phyloP scores from a whole-genome alignment of 768 basidiomycete genomes.

The Rickenella mellea region DNA sequence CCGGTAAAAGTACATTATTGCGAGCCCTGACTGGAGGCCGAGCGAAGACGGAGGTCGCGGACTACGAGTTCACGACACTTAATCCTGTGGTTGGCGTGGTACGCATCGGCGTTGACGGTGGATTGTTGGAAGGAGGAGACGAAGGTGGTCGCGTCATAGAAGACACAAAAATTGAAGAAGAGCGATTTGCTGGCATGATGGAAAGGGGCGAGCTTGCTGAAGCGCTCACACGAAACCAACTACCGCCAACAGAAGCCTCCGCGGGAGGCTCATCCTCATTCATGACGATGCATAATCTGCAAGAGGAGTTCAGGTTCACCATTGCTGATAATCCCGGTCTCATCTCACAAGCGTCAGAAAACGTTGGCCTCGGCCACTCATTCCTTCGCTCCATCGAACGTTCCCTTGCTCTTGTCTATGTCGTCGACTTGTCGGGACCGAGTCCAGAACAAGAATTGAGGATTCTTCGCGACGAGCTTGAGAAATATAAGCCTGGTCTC shows the following conservation, averaged over 20 bases:
- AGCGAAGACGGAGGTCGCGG: conserved; percentile 76
- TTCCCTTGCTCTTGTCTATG: conserved; percentile 81
- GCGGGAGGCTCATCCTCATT: conserved; percentile 12
- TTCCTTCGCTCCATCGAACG: conserved; percentile 92
- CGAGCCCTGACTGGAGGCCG: conserved; percentile 82
- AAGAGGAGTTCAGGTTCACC: conserved; percentile 82
- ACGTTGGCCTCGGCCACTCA: conserved; percentile 88
- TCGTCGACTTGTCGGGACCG: conserved; percentile 75
- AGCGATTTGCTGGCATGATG: conserved; percentile 32
- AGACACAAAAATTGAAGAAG: conserved; percentile 53
- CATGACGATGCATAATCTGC: conserved; percentile 12
- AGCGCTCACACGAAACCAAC: conserved; percentile 25
- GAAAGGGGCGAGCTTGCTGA: conserved; percentile 43
- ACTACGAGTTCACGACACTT: conserved; percentile 91
- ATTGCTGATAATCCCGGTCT: conserved; percentile 97
- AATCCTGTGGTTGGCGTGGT: conserved; percentile 93
- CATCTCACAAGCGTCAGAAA: conserved; percentile 73
- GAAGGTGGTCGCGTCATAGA: conserved; percentile 45
- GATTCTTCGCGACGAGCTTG: conserved; percentile 72
- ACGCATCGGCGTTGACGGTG: conserved; percentile 70
- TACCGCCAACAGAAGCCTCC: conserved; percentile 25
- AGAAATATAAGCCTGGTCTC: conserved; percentile 73
- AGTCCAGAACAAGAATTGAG: conserved; percentile 72
- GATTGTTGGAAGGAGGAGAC: conserved; percentile 49
- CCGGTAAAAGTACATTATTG: conserved; percentile 85